Base-by-base conservation (phyloP, 2,329 filamentous ascomycete genomes). In the Magnaporthiopsis rhizophila region DNA sequence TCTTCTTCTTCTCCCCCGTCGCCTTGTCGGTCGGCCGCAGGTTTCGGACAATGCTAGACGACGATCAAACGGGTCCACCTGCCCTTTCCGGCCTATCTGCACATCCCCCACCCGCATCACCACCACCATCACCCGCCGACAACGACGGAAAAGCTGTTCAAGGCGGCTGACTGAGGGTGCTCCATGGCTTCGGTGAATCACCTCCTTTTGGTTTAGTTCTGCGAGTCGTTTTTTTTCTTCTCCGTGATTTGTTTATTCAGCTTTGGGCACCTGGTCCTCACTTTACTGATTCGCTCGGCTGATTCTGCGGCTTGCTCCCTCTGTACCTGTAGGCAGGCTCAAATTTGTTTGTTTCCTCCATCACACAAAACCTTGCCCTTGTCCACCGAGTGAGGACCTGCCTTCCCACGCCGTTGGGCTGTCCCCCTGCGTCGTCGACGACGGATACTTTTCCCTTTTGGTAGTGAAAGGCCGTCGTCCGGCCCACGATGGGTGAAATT, bases 31-130 rank as follows among this genome's bases (percentile, higher is more conserved):
- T 26, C 24, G 26, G 24, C 30, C 30, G 13, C 45, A 59, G 58
- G 58, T 60, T 60, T 60, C 58, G 58, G 58, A 60, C 32, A n/a
- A 60, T 60, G 58, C 26, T 60, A 21, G 26, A 60, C 3, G 58
- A n/a, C 32, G 58, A 60, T 60, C 58, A 60, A 60, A 60, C 58
- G 32, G 21, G n/a, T 32, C 58, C 58, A 60, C 58, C 32, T 60
- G 32, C 32, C 32, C 18, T 36, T 36, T 60, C 32, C 2, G 58
- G 24, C 57, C 32, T n/a, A 21, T 13, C 26, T 32, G 58, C 58
- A 60, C 58, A 60, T 60, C 58, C 58, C 58, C 58, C 58, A 59
- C 58, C 30, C 30, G 21, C 21, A 50, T 50, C 38, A 50, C 38
- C 38, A 53, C 45, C 45, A n/a, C 45, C 18, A 24, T 53, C 45